Evolutionary conservation across 257 asterid genomes (phyloP).

Genomic region (Solanum rostratum): DNA sequence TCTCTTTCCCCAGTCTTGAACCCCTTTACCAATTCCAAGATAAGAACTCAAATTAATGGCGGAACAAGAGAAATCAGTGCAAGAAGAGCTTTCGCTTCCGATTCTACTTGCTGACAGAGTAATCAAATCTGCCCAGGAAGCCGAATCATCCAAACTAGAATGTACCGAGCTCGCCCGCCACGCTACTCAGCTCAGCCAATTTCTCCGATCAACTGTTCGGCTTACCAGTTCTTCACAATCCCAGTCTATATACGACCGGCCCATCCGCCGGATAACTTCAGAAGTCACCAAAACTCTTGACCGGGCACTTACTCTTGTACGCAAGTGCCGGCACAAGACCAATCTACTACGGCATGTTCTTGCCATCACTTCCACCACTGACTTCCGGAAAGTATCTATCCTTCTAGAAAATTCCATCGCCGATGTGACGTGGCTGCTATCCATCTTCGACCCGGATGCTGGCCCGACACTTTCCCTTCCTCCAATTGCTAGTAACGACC

Average conservation of each 20-base stretch:
- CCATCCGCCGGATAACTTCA: conserved; percentile 49
- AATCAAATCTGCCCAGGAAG: conserved; percentile 31
- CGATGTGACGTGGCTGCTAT: conserved; percentile 60
- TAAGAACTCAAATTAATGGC: background rate
- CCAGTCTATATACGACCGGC: conserved; percentile 54
- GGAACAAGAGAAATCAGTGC: conserved; percentile 29
- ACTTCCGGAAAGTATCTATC: conserved; percentile 45
- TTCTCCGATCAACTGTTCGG: conserved; percentile 63
- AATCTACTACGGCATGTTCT: conserved; percentile 43
- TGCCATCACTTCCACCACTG: conserved; percentile 58
- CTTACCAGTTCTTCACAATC: conserved; percentile 29
- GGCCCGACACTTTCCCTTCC: conserved; percentile 66
- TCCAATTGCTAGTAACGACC: conserved; percentile 82
- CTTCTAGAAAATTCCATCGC: conserved; percentile 57
- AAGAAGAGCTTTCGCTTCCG: conserved; percentile 32
- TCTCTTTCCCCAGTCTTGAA: background rate
- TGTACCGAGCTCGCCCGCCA: conserved; percentile 41
- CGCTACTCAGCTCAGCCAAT: conserved; percentile 40
- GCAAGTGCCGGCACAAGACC: conserved; percentile 58
- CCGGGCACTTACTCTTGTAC: conserved; percentile 33
- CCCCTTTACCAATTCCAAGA: background rate
- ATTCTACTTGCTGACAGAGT: conserved; percentile 39
- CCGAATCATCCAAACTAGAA: conserved; percentile 46
- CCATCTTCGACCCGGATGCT: conserved; percentile 42
- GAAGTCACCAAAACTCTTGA: conserved; percentile 50